Evolutionary conservation across 345 rosid genomes (phyloP), one percentile per base, ranked within the genome.

Genomic region (Rhizophora apiculata): DNA sequence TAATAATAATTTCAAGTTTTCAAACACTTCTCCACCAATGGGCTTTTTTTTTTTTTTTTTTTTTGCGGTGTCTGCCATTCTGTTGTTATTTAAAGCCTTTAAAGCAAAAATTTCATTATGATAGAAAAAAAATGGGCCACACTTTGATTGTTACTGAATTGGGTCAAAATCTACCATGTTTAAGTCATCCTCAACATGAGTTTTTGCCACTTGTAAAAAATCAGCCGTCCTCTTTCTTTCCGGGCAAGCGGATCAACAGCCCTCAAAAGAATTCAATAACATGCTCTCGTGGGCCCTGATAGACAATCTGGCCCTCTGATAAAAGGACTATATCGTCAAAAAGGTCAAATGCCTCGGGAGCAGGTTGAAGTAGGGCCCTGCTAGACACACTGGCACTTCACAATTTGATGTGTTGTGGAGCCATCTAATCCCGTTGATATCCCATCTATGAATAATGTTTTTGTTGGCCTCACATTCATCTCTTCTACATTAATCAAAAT

Each of bases 381-480:
- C 89, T 24, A 72, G 60, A 94, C 63, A 27, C 97, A 88, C 77
- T 90, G 92, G 67, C 96, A 92, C 79, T 90, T 92, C 73, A 95
- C 96, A 24, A 95, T 90, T 67, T 92, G 99, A 60, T 34, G 90
- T 16, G 99, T 85, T 2, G 97, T 94, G 65, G 97, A 92, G 81
- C 97, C 90, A 74, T 95, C 99, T 48, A 92, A 80, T 59, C 96
- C 99, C 0, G 96, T 95, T 8, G 99, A 91, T 82, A 90, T 95
- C 78, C 92, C 99, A 67, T 95, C 99, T 97, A 95, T 95, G 73
- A 83, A 89, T 60, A 95, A 46, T 24, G 96, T 84, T 73, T 92
- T 95, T 31, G 97, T 86, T 27, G 99, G 99, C 24, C 97, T 96
- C 32, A 95, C 99, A 30, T 89, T 88, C 99, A 92, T 95, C 81